phyloP scores from a whole-genome alignment of 1,139 yeast genomes.

The Kodamaea suecica region DNA sequence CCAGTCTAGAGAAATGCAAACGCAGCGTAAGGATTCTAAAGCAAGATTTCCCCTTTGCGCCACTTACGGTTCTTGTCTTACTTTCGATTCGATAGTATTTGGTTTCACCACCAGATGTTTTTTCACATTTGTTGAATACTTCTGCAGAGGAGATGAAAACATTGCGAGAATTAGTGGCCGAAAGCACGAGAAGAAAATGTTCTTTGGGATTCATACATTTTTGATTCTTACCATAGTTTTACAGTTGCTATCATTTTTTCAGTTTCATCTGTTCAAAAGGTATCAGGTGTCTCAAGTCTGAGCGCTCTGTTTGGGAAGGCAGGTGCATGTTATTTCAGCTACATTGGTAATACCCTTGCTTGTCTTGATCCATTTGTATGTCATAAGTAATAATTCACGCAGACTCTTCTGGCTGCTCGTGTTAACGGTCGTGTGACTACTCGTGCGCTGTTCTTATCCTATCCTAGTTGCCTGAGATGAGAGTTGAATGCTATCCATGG shows the following conservation, averaged over 20 bases:
- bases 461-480: conserved; percentile 16
- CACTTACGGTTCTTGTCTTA: conserved; percentile 19
- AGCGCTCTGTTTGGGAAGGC: conserved; percentile 10
- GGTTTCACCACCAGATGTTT: conserved; percentile 17
- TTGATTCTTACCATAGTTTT: conserved; percentile 14
- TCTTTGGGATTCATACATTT: conserved; percentile 14
- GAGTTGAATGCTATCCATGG: no score
- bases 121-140: conserved; percentile 13
- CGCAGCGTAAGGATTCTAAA: no score
- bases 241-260: conserved; percentile 16
- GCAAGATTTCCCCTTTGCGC: no score
- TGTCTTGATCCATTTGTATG: conserved; percentile 10
- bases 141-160: conserved; percentile 4
- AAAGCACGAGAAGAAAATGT: not conserved
- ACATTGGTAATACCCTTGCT: conserved; percentile 10
- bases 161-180: no score
- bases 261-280: conserved; percentile 10
- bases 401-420: not conserved
- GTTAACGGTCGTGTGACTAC: conserved; percentile 4
- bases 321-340: conserved; percentile 14
- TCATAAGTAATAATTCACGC: not conserved
- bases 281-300: not conserved
- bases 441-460: conserved; percentile 17
- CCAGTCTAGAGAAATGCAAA: no score
- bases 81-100: conserved; percentile 19